Evolutionary conservation across 2,329 filamentous ascomycete species (phyloP).

Genomic region (Chrysosporium keratinophilum): DNA sequence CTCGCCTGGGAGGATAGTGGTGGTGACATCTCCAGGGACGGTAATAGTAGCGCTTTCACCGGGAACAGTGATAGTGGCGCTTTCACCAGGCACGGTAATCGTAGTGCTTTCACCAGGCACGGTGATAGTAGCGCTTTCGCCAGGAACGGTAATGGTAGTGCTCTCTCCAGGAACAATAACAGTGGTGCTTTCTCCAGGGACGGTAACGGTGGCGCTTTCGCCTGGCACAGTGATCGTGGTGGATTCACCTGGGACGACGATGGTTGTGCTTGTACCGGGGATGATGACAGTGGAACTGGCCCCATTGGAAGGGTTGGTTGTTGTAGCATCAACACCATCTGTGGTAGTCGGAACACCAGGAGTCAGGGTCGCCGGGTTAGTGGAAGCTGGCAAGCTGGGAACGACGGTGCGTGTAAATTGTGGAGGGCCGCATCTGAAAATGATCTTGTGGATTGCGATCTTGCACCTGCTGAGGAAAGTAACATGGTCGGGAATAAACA

Average conservation of each 20-base stretch:
- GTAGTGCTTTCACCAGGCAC: not conserved
- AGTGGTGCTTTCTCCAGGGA: not conserved
- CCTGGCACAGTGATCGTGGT: not conserved
- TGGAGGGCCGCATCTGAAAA: conserved; percentile 56
- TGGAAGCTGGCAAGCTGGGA: conserved; percentile 78
- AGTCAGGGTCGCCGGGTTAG: conserved; percentile 76
- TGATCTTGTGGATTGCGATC: conserved; percentile 62
- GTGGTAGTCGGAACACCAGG: conserved; percentile 46
- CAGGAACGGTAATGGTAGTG: not conserved
- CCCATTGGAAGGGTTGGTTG: not conserved
- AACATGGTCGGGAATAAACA: conserved; percentile 50
- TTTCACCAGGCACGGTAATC: not conserved
- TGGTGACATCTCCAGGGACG: not conserved
- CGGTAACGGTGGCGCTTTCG: not conserved
- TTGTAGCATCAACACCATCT: not conserved
- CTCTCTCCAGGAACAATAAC: not conserved
- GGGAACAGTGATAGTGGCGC: not conserved
- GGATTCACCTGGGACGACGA: not conserved
- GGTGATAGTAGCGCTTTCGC: not conserved
- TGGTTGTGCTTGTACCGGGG: no score
- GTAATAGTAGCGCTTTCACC: not conserved
- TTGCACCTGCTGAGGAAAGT: conserved; percentile 49
- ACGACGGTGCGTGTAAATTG: conserved; percentile 44
- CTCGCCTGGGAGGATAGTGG: not conserved
- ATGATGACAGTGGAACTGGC: no score